Evolutionary conservation across 352 stramenopile genomes (phyloP), one percentile per base, ranked within the genome.

Genomic region (Sclerospora graminicola): DNA sequence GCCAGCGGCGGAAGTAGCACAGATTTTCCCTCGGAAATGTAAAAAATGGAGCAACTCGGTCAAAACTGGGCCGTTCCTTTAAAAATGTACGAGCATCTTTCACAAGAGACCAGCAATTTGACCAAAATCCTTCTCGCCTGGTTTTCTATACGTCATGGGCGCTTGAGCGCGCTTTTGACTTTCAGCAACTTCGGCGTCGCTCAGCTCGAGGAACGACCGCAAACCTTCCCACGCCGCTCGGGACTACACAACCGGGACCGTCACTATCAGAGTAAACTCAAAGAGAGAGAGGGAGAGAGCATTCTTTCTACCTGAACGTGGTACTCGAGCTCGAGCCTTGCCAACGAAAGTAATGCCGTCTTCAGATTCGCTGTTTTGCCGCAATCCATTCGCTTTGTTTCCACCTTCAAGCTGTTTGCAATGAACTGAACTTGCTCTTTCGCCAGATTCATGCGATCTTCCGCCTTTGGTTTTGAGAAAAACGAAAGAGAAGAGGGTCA

Each of bases 371-470:
- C 67, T 13, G 78, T 74, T 51, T 82, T 88, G 11, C 79, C 81
- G 8, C 68, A 83, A 46, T 89, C 78, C 70, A 93, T 85, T 14
- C 77, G 66, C 49, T 72, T 86, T 4, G 77, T 78, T 56, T 93
- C 81, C 5, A 89, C 68, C 35, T 93, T 93, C 10, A 93, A 50
- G 45, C 81, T 93, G 27, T 75, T 83, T 9, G 81, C 79, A 27
- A 93, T 93, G 41, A 93, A 93, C 14, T 88, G 69, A 15, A 93
- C 81, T 66, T 93, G 81, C 41, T 91, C 78, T 32, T 82, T 81
- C 5, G 81, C 81, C 20, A 83, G 62, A 39, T 93, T 93, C 78
- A 93, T 90, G 13, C 78, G 66, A 34, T 90, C 81, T 57, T 93
- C 81, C 1, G 81, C 81, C 76, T 88, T n/a, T n/a, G n/a, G n/a